phyloP scores from a whole-genome alignment of 257 asterid species.

The Nicotiana tomentosiformis region DNA sequence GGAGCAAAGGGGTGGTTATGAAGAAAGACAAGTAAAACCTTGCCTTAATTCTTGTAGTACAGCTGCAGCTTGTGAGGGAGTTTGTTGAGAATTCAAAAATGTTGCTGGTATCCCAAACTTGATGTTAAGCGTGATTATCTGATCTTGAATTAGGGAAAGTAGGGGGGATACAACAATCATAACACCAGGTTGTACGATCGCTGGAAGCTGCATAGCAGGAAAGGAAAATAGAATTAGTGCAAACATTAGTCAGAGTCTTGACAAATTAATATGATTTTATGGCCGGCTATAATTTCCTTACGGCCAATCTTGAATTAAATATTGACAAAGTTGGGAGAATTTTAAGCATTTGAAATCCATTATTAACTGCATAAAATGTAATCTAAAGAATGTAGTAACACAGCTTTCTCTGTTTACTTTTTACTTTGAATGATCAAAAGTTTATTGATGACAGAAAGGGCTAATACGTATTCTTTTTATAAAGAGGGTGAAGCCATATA shows the following conservation, averaged over 20 bases:
- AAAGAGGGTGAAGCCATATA: background rate
- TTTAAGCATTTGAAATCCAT: background rate
- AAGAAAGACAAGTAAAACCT: slow-evolving; percentile 20
- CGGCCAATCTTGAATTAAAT: background rate
- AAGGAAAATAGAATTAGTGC: slow-evolving; percentile 9
- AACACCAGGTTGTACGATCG: slow-evolving; percentile 78
- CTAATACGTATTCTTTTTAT: background rate
- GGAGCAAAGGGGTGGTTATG: background rate
- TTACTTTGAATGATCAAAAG: background rate
- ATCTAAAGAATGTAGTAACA: background rate
- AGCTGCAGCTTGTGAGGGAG: slow-evolving; percentile 69
- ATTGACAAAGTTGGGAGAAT: background rate
- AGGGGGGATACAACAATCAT: slow-evolving; percentile 92
- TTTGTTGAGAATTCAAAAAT: slow-evolving; percentile 93
- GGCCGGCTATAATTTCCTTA: background rate
- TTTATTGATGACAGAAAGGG: background rate
- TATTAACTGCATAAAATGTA: background rate
- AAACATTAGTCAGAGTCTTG: background rate
- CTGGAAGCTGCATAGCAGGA: slow-evolving; percentile 73
- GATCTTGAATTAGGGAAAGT: slow-evolving; percentile 98
- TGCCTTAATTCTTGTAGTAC: slow-evolving; percentile 84
- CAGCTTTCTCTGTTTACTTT: background rate
- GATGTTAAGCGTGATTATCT: slow-evolving; percentile 80
- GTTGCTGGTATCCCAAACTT: slow-evolving; percentile 93
- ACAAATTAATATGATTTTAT: background rate